These are phyloP conservation scores for Lunasporangiospora selenospora DNA, from an alignment of 192 early-diverging fungal species.

Conservation along the genomic window DNA sequence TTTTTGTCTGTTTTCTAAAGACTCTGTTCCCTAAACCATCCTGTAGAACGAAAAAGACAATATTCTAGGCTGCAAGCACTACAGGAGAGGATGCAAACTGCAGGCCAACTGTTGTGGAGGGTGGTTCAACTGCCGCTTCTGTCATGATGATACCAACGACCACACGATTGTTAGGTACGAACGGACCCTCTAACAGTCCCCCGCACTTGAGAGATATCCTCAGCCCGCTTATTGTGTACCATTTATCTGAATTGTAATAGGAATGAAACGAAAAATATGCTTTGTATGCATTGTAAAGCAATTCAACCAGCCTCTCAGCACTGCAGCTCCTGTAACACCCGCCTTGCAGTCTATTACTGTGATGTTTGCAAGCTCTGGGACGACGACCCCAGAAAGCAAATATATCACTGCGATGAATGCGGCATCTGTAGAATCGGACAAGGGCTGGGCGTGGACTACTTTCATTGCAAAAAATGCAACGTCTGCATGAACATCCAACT, in stretches of 20 bases:
- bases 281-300: conserved; percentile 90
- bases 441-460: conserved; percentile 81
- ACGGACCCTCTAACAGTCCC: too few species aligned
- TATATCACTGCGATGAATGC: conserved; percentile 95
- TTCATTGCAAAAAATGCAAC: conserved; percentile 92
- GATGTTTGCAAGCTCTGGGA: conserved; percentile 91
- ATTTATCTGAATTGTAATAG: conserved; percentile 23
- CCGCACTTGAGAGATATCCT: too few species aligned
- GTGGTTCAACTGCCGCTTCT: conserved; percentile 84
- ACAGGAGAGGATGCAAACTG: conserved; percentile 76
- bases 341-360: conserved; percentile 87
- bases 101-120: conserved; percentile 83
- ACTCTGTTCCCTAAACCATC: background rate
- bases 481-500: conserved; percentile 84
- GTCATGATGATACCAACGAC: conserved; percentile 81
- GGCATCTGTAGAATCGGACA: conserved; percentile 92
- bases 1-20: background rate
- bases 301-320: conserved; percentile 80
- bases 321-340: conserved; percentile 74
- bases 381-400: conserved; percentile 78
- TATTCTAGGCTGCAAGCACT: conserved; percentile 82
- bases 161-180: conserved; percentile 76
- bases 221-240: too few species aligned
- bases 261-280: conserved; percentile 75
- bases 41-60: conserved; percentile 58